Evolutionary conservation across 352 stramenopile genomes (phyloP), one percentile per base, ranked within the genome.

Genomic region (Pythium rishiriense): DNA sequence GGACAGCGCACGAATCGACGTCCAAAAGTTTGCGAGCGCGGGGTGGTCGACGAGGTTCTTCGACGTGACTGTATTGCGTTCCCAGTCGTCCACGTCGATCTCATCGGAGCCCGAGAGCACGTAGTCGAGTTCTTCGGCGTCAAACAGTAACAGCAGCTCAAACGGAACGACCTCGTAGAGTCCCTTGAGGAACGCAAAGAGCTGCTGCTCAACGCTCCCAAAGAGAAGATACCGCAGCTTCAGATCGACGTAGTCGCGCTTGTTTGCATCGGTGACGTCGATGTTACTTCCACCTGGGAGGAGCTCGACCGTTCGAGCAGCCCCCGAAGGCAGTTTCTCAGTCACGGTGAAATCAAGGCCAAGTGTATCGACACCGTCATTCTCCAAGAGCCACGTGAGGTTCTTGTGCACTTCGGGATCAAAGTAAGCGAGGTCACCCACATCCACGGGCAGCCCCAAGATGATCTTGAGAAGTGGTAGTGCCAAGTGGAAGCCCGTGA

Each of bases 391-490:
- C 82, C 85, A 94, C 51, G 55, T 64, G 59, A 94, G 68, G 48
- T 76, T 91, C 50, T 73, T 69, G 62, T 79, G 88, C 11, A 75
- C 66, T 22, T 87, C 81, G 0, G 81, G 75, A 52, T 93, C 80
- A n/a, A 85, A 76, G 55, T 88, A 83, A 72, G 98, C 87, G 7
- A 99, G 72, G 75, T 99, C 97, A 22, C 90, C 80, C 26, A 99
- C 91, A 15, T 83, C 92, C 49, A 99, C 78, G 4, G 97, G 97
- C 58, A 94, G 98, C 0, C 92, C 96, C 17, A 99, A 73, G 31
- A 99, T 91, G 62, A 99, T 90, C 78, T 99, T 99, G 71, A 99
- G 98, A 39, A 99, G 73, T 28, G 97, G 92, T 19, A 96, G 74
- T 3, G 95, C 90, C 70, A 99, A 83, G 67, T 99, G 97, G 43